Conservation (phyloP, 495 filamentous ascomycete genomes). For the Terfezia boudieri region DNA sequence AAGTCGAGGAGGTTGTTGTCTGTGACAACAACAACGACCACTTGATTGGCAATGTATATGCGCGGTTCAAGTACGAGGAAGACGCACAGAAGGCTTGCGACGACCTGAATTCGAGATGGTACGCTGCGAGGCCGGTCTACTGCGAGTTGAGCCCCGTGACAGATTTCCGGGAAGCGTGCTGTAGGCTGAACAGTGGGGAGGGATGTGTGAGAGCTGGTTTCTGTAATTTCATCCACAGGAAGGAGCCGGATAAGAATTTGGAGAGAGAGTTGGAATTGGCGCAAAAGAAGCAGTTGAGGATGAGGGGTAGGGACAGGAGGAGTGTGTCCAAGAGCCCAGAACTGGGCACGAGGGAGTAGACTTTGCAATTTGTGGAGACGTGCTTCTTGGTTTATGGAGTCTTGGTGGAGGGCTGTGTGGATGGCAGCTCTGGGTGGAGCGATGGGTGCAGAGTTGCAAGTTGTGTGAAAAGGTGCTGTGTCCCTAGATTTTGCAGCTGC, state of each 20-base stretch:
- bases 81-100: slow-evolving; percentile 83
- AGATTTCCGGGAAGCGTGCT: slow-evolving; percentile 96
- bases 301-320: slow-evolving; percentile 61
- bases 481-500: neutral
- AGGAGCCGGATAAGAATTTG: slow-evolving; percentile 71
- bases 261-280: slow-evolving; percentile 67
- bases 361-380: neutral
- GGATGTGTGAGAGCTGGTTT: slow-evolving; percentile 92
- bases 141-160: slow-evolving; percentile 93
- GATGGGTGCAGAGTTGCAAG: neutral
- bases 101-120: slow-evolving; percentile 83
- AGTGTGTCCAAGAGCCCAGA: slow-evolving; percentile 28
- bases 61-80: slow-evolving; percentile 99
- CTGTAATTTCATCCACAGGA: slow-evolving; percentile 97
- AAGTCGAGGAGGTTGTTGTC: slow-evolving; percentile 72
- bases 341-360: neutral
- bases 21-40: slow-evolving; percentile 97
- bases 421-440: neutral
- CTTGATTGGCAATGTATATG: slow-evolving; percentile 97
- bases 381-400: neutral
- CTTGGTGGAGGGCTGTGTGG: neutral
- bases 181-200: slow-evolving; percentile 79
- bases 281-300: slow-evolving; percentile 92
- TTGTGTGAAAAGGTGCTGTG: neutral
- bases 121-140: slow-evolving; percentile 91